Conservation (phyloP, 2,329 filamentous ascomycete genomes). For the Sporothrix brunneoviolacea region DNA sequence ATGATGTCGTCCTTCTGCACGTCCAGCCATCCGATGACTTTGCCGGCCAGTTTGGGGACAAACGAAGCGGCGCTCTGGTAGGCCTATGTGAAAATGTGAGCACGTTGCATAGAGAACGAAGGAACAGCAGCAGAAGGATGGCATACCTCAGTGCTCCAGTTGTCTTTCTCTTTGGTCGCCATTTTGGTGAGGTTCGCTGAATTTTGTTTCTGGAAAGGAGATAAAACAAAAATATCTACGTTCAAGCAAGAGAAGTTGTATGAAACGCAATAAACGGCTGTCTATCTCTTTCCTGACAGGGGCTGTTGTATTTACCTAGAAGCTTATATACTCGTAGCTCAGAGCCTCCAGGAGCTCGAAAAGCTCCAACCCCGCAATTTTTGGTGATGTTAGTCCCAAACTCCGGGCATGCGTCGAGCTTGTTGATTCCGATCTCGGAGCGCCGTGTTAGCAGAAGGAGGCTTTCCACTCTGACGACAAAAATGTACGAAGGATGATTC, state of each 20-base stretch:
- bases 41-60: slow-evolving; percentile 55
- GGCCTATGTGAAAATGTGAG: slow-evolving; percentile 31
- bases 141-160: slow-evolving; percentile 35
- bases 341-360: background rate
- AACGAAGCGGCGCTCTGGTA: slow-evolving; percentile 58
- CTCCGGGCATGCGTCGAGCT: background rate
- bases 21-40: slow-evolving; percentile 52
- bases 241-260: background rate
- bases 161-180: slow-evolving; percentile 24
- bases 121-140: background rate
- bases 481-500: no score
- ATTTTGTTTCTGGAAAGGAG: background rate
- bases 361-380: slow-evolving; percentile 5
- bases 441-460: background rate
- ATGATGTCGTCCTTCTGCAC: slow-evolving; percentile 51
- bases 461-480: background rate
- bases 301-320: no score
- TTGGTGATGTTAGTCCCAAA: background rate
- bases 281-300: background rate
- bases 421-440: slow-evolving; percentile 14
- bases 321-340: no score
- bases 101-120: background rate
- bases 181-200: slow-evolving; percentile 11
- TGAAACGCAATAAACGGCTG: background rate
- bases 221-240: background rate